Base-by-base conservation (phyloP, 345 rosid genomes). In the Noccaea caerulescens region DNA sequence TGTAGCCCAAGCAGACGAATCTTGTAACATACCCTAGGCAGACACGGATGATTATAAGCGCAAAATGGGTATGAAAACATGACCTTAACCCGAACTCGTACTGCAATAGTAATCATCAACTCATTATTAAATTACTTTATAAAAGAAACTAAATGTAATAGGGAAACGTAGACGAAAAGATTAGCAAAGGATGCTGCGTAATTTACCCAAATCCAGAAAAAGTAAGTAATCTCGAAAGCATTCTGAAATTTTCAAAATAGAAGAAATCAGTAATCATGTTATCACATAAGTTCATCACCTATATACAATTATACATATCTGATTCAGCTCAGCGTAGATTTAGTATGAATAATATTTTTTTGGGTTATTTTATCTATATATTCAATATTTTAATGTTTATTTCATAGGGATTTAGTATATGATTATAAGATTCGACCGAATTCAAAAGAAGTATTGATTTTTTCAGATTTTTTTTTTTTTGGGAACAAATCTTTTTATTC, bases 221-320 rank as follows among this genome's bases (percentile, higher is more conserved):
- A 87, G 67, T 90, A 88, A 11, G 97, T 93, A 36, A 93, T 82
- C 77, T 93, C 98, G 46, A 93, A 90, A 18, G 98, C 98, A 43
- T 93, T 93, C 93, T 93, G 84, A 42, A 66, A 11, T 0, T 16
- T 16, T 10, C 0, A 27, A 27, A 27, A 27, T 3, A 27, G 30
- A 27, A 27, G 30, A 27, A 27, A 27, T 27, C 30, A 27, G 30
- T 27, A 27, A 11, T 42, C 13, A 42, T 42, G 45, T 42, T 11
- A 6, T 27, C 30, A 27, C 30, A 27, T 27, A 46, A 46, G 14
- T 27, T 2, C 16, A 62, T 30, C 12, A 44, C 2, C 3, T 44
- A 13, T 30, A 62, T 30, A 20, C 23, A 20, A 20, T 20, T 20
- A 20, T 20, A 20, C 23, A 20, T 20, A 20, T 20, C 2, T 20